phyloP scores from a whole-genome alignment of 2,329 filamentous ascomycete genomes.

The Tolypocladium tundrense region DNA sequence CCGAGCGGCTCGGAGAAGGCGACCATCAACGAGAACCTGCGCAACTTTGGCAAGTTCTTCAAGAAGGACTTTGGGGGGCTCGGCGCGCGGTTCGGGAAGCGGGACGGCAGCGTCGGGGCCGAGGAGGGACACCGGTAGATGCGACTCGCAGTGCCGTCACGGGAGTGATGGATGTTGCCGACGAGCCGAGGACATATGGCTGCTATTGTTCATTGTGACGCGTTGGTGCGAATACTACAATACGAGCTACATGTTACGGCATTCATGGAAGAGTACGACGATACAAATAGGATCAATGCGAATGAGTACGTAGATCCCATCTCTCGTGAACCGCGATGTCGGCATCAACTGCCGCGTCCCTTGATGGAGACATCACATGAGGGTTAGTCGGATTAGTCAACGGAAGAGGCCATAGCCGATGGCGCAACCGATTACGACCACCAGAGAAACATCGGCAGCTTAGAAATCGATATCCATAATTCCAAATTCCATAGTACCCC shows the following conservation, averaged over 20 bases:
- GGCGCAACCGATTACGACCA: background rate
- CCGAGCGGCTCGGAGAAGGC: slow-evolving; percentile 44
- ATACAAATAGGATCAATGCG: background rate
- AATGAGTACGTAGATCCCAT: background rate
- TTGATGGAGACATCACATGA: background rate
- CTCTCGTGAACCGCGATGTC: background rate
- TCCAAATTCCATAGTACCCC: background rate
- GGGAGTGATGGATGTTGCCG: background rate
- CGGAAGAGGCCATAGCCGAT: background rate
- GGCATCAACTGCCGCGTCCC: no score
- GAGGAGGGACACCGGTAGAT: slow-evolving; percentile 13
- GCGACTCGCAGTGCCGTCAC: background rate
- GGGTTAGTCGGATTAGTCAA: background rate
- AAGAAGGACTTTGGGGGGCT: slow-evolving; percentile 73
- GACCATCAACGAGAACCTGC: slow-evolving; percentile 85
- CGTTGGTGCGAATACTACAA: background rate
- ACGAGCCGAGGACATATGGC: background rate
- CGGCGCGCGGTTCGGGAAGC: slow-evolving; percentile 61
- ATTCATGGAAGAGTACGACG: background rate
- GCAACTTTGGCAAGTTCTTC: slow-evolving; percentile 96
- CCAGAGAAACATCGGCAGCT: background rate
- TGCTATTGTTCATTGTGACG: background rate
- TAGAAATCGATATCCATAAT: background rate
- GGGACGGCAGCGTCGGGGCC: slow-evolving; percentile 30
- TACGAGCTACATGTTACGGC: background rate